phyloP scores from a whole-genome alignment of 179 eudicot species.

The Pouteria campechiana region DNA sequence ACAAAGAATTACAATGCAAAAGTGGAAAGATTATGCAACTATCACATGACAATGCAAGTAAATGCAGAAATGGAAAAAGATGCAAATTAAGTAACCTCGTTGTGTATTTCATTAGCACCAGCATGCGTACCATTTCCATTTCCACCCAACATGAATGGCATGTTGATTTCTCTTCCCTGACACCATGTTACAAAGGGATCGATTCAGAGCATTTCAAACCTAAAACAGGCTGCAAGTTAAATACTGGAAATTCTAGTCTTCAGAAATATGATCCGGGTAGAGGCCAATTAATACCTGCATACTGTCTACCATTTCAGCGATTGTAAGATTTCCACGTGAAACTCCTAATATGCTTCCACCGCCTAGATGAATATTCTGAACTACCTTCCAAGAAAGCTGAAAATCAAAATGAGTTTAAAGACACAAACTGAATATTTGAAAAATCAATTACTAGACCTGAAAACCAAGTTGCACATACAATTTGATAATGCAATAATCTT shows the following conservation, averaged over 20 bases:
- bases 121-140: conserved; percentile 46
- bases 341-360: conserved; percentile 41
- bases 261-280: too few species aligned
- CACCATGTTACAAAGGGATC: too few species aligned
- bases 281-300: conserved; percentile 22
- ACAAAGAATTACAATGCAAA: too few species aligned
- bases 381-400: conserved; percentile 36
- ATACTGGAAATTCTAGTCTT: too few species aligned
- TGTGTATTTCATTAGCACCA: conserved; percentile 32
- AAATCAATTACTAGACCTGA: too few species aligned
- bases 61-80: too few species aligned
- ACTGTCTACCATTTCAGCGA: conserved; percentile 28
- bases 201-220: too few species aligned
- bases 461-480: too few species aligned
- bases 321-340: conserved; percentile 40
- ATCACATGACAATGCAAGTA: too few species aligned
- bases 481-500: too few species aligned
- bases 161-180: conserved; percentile 39
- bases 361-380: conserved; percentile 40
- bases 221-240: too few species aligned
- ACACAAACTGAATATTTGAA: background rate
- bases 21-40: too few species aligned
- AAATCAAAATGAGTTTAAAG: background rate
- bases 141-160: conserved; percentile 40
- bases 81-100: conserved; percentile 20